Evolutionary conservation across 345 rosid genomes (phyloP).

Genomic region (Erysimum cheiranthoides): DNA sequence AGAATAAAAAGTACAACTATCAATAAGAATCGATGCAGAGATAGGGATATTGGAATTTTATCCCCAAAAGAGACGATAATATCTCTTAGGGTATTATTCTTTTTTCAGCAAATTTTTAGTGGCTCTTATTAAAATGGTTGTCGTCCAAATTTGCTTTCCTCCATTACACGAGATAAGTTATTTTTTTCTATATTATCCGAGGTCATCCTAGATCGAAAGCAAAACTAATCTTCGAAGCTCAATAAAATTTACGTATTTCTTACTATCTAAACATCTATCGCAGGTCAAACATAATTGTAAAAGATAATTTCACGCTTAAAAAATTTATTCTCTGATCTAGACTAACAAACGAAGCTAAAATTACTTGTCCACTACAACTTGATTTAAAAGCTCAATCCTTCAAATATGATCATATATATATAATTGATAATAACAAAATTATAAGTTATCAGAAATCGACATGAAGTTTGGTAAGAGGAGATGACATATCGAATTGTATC

Average conservation of each 20-base stretch:
- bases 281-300: too few relatives aligned
- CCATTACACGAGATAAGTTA: conserved; percentile 39
- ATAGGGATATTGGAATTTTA: conserved; percentile 40
- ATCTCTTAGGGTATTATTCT: conserved; percentile 31
- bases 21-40: conserved; percentile 43
- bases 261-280: too few relatives aligned
- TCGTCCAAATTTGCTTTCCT: conserved; percentile 33
- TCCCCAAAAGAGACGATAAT: conserved; percentile 38
- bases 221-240: too few relatives aligned
- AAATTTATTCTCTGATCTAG: too few relatives aligned
- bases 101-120: conserved; percentile 37
- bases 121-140: conserved; percentile 31
- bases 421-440: not conserved
- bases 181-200: too few relatives aligned
- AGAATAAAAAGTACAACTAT: not conserved
- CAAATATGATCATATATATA: not conserved
- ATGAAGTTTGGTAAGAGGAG: conserved; percentile 9
- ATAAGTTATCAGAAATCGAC: not conserved
- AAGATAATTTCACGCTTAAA: too few relatives aligned
- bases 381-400: not conserved
- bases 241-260: too few relatives aligned
- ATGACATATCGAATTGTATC: conserved; percentile 11
- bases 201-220: too few relatives aligned
- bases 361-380: too few relatives aligned
- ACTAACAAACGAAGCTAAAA: too few relatives aligned